phyloP scores from a whole-genome alignment of 768 basidiomycete species.

The Calocera viscosa region DNA sequence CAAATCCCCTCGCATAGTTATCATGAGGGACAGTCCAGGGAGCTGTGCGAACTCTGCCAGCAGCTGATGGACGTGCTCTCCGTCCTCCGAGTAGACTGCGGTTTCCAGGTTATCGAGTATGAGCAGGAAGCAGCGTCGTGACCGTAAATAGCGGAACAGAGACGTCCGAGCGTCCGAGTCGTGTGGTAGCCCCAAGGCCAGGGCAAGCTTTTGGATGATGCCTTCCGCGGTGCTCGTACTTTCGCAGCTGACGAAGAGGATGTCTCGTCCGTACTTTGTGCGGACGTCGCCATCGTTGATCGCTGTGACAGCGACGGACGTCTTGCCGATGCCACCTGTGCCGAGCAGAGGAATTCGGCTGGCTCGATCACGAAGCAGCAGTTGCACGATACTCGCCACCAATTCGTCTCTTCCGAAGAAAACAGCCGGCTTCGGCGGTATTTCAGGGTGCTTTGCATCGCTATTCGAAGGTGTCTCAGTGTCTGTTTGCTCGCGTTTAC shows the following conservation, averaged over 20 bases:
- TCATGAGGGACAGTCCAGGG: conserved; percentile 24
- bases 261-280: neutral
- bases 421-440: neutral
- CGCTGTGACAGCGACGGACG: neutral
- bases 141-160: neutral
- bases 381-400: neutral
- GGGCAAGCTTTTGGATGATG: neutral
- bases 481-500: too few relatives aligned
- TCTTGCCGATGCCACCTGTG: neutral
- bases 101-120: neutral
- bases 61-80: conserved; percentile 11
- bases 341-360: neutral
- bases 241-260: neutral
- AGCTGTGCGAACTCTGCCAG: conserved; percentile 21
- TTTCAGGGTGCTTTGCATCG: too few relatives aligned
- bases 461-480: too few relatives aligned
- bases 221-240: neutral
- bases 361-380: neutral
- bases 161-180: neutral
- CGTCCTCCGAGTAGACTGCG: neutral
- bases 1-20: conserved; percentile 27
- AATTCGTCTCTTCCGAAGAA: neutral
- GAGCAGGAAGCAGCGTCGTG: neutral
- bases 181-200: neutral
- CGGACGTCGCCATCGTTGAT: neutral